A percentile compares a stretch with the other conserved stretches of the same genome.
phyloP scores from a whole-genome alignment of 805 yeast species.

The Ascoidea rubescens region DNA sequence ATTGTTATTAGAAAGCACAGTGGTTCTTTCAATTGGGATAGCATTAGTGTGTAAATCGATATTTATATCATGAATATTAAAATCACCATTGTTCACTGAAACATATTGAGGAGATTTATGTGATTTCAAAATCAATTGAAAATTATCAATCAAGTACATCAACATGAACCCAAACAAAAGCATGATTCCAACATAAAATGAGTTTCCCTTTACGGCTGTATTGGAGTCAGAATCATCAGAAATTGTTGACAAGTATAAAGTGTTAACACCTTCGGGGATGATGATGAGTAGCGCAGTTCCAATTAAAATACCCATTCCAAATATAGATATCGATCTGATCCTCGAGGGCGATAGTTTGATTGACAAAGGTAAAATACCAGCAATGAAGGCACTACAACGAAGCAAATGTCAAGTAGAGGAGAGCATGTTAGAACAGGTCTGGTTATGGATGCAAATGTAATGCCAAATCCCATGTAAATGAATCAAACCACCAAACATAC shows the following conservation, averaged over 20 bases:
- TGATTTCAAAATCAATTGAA: conserved; percentile 13
- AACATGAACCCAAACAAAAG: conserved; percentile 38
- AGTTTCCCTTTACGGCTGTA: conserved; percentile 3
- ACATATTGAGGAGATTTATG: not conserved
- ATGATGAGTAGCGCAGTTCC: conserved; percentile 47
- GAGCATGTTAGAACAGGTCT: not conserved
- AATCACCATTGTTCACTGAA: not conserved
- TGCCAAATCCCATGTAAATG: too few species aligned
- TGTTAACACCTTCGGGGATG: conserved; percentile 53
- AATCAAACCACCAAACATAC: not conserved
- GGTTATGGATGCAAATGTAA: too few species aligned
- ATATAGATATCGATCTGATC: conserved; percentile 27
- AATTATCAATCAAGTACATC: conserved; percentile 37
- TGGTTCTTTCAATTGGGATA: not conserved
- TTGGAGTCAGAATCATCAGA: conserved; percentile 1
- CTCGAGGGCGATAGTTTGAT: conserved; percentile 16
- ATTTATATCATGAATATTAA: not conserved
- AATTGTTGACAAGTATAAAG: conserved; percentile 17
- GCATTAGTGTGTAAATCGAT: too few species aligned
- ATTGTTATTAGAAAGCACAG: not conserved
- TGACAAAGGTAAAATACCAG: conserved; percentile 19
- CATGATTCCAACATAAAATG: conserved; percentile 28
- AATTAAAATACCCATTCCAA: conserved; percentile 46
- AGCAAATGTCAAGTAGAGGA: not conserved
- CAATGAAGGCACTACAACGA: conserved; percentile 13